A percentile compares a stretch with the other conserved stretches of the same genome.
Conservation (phyloP, 2,329 filamentous ascomycete species). For the Pezicula neosporulosa region DNA sequence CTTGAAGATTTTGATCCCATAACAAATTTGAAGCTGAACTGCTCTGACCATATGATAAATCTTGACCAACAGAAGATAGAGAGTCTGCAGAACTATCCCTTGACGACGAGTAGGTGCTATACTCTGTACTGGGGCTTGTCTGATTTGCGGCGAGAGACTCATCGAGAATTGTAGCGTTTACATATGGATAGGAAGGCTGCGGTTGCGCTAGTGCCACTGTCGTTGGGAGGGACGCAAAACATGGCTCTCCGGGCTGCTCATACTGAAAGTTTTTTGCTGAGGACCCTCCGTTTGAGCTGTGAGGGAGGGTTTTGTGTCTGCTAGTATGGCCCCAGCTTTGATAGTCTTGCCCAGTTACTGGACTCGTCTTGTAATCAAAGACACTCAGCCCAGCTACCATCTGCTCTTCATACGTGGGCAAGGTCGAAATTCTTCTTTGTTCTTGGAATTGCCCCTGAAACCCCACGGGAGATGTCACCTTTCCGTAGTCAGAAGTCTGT, state of each 20-base stretch:
- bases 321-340: constrained; percentile 11
- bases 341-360: constrained; percentile 19
- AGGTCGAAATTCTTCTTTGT: constrained; percentile 2
- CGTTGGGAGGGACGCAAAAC: constrained; percentile 1
- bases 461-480: constrained; percentile 5
- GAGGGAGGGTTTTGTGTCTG: constrained; percentile 17
- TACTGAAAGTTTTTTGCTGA: constrained; percentile 9
- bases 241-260: constrained; percentile 5
- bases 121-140: constrained; percentile 9
- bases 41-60: neutral
- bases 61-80: neutral
- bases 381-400: constrained; percentile 8
- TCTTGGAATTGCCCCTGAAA: constrained; percentile 10
- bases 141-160: constrained; percentile 7
- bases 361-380: constrained; percentile 8
- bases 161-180: constrained; percentile 1
- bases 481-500: constrained; percentile 5
- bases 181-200: constrained; percentile 7
- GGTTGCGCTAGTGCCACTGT: constrained; percentile 1
- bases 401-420: neutral
- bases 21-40: constrained; percentile 3
- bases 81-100: constrained; percentile 6
- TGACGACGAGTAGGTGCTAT: constrained; percentile 11
- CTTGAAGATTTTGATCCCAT: constrained; percentile 9
- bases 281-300: constrained; percentile 13